Percentiles rank a stretch among this genome's conserved stretches.
These are phyloP conservation scores for Aspergillus oerlinghausenensis DNA, from an alignment of 2,329 filamentous ascomycete genomes.

Conservation along the genomic window DNA sequence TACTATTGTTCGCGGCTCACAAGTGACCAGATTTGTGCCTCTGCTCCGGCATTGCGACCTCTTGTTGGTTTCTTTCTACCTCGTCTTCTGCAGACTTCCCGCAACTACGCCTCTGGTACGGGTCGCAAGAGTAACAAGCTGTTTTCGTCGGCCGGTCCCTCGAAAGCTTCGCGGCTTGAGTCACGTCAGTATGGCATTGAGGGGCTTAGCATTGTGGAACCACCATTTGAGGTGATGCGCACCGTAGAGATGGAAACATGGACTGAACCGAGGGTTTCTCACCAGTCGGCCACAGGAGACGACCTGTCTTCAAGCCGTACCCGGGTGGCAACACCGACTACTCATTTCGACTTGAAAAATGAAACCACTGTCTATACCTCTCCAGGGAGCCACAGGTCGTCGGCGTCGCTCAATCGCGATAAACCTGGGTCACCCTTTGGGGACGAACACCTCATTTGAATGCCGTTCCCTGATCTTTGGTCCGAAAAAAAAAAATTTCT, in stretches of 20 bases:
- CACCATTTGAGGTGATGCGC: slow-evolving; percentile 29
- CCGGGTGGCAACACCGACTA: slow-evolving; percentile 10
- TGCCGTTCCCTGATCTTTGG: background rate
- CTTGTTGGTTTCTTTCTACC: slow-evolving; percentile 30
- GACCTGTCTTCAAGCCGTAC: slow-evolving; percentile 14
- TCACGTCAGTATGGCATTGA: slow-evolving; percentile 13
- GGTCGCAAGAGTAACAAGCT: slow-evolving; percentile 17
- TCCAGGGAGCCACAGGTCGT: slow-evolving; percentile 20
- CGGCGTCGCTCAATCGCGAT: slow-evolving; percentile 9
- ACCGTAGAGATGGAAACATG: slow-evolving; percentile 35
- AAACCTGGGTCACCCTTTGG: slow-evolving; percentile 1
- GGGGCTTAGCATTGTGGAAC: slow-evolving; percentile 14
- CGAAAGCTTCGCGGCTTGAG: slow-evolving; percentile 13
- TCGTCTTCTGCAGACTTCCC: slow-evolving; percentile 26
- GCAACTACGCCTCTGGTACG: slow-evolving; percentile 16
- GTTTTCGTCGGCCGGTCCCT: slow-evolving; percentile 20
- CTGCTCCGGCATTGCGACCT: slow-evolving; percentile 33
- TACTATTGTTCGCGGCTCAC: background rate
- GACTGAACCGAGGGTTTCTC: slow-evolving; percentile 20
- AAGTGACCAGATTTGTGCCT: slow-evolving; percentile 30
- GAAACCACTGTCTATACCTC: slow-evolving; percentile 14
- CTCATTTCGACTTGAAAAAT: slow-evolving; percentile 17
- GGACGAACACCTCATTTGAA: background rate
- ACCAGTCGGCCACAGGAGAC: slow-evolving; percentile 9
- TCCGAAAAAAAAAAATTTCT: background rate